These are phyloP conservation scores for Cercospora canescens DNA, from an alignment of 2,329 filamentous ascomycete species.

Conservation along the genomic window DNA sequence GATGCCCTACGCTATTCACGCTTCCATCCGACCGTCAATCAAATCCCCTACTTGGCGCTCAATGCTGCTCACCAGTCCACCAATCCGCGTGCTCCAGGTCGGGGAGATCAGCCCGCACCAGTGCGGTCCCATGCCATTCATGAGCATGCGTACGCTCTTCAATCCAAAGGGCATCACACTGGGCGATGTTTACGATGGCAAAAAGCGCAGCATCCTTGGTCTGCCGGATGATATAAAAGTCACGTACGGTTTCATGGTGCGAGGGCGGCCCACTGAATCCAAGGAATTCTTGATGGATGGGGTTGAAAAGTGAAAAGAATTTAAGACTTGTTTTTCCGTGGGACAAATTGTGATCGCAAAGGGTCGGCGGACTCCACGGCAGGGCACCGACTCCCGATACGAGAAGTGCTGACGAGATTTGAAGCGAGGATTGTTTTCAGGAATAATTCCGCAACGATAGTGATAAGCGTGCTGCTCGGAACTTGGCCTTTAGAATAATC, in stretches of 20 bases:
- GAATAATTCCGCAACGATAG: not conserved
- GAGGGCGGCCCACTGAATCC: no score
- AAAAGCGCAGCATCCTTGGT: not conserved
- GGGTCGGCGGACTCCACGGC: no score
- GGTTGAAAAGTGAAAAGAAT: no score
- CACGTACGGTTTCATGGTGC: no score
- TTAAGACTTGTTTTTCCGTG: no score
- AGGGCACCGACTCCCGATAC: not conserved
- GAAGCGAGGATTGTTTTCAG: not conserved
- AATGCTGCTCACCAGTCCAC: not conserved
- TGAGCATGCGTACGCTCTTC: not conserved
- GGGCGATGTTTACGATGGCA: not conserved
- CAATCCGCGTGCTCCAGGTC: not conserved
- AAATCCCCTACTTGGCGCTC: no score
- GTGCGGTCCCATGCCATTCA: not conserved
- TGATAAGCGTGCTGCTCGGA: not conserved
- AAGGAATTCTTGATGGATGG: no score
- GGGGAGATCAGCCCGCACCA: fast-evolving
- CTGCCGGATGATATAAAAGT: not conserved
- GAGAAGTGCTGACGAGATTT: not conserved
- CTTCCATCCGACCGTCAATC: no score
- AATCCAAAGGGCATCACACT: not conserved
- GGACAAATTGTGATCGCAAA: no score
- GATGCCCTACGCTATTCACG: no score
- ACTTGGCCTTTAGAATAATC: not conserved